These are phyloP conservation scores for Podosphaera fusca DNA, from an alignment of 2,329 filamentous ascomycete species.

Conservation along the genomic window DNA sequence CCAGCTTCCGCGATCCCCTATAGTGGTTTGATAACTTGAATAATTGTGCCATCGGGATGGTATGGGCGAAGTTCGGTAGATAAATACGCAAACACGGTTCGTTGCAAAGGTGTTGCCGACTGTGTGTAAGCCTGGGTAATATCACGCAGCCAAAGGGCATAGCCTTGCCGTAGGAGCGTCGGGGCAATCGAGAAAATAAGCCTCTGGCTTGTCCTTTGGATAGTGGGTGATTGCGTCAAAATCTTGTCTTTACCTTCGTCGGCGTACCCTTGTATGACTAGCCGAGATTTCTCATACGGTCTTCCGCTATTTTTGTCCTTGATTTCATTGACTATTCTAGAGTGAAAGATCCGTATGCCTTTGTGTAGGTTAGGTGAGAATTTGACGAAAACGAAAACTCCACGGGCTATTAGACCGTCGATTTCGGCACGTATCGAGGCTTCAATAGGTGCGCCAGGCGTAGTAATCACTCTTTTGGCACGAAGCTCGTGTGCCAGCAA, in stretches of 20 bases:
- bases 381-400: not conserved
- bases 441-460: not conserved
- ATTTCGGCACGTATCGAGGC: not conserved
- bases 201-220: slow-evolving; percentile 2
- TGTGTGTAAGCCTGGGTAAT: slow-evolving; percentile 1
- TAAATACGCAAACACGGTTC: not conserved
- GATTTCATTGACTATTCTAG: not conserved
- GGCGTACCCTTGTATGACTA: slow-evolving; percentile 3
- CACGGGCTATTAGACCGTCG: not conserved
- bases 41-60: not conserved
- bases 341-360: not conserved
- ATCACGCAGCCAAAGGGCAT: slow-evolving; percentile 1
- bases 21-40: too few relatives aligned
- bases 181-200: not conserved
- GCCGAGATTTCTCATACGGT: not conserved
- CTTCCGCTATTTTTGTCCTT: not conserved
- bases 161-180: not conserved
- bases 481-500: not conserved
- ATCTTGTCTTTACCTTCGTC: slow-evolving; percentile 3
- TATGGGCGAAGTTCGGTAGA: not conserved
- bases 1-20: too few relatives aligned
- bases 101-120: not conserved
- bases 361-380: not conserved
- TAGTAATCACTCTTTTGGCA: not conserved
- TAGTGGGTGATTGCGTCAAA: not conserved